Conservation (phyloP, 768 basidiomycete species). For the Boletellus emodensis region DNA sequence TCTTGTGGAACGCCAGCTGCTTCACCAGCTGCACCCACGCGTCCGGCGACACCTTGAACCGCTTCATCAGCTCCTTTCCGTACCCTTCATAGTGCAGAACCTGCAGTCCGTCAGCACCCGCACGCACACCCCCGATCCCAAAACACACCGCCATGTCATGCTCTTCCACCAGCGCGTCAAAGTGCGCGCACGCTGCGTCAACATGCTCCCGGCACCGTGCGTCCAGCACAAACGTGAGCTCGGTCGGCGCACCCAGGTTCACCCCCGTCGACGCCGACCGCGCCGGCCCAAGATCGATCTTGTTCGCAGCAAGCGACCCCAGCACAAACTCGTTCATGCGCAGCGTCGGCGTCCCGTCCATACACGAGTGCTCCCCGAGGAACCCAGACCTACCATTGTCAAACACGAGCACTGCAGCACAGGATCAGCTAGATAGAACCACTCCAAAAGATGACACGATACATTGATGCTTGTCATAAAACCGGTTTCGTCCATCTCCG, state of each 20-base stretch:
- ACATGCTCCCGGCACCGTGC: conserved; percentile 50
- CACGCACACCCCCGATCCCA: background rate
- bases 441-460: conserved; percentile 21
- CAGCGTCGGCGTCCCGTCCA: conserved; percentile 94
- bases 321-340: conserved; percentile 94
- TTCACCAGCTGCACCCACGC: conserved; percentile 95
- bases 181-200: conserved; percentile 55
- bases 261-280: conserved; percentile 31
- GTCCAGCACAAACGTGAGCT: conserved; percentile 71
- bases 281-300: conserved; percentile 69
- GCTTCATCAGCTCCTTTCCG: conserved; percentile 85
- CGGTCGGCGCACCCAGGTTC: conserved; percentile 53
- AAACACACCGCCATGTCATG: conserved; percentile 74
- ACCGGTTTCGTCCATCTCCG: conserved; percentile 86
- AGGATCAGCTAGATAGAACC: conserved; percentile 1
- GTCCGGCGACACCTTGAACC: conserved; percentile 80
- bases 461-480: conserved; percentile 97
- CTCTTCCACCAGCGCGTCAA: conserved; percentile 67
- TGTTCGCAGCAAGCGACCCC: conserved; percentile 65
- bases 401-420: conserved; percentile 75
- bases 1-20: conserved; percentile 92
- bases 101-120: conserved; percentile 29
- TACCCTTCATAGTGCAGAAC: conserved; percentile 85
- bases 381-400: conserved; percentile 95
- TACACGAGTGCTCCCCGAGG: conserved; percentile 81